phyloP scores from a whole-genome alignment of 495 filamentous ascomycete species.

The Penicillium cosmopolitanum region DNA sequence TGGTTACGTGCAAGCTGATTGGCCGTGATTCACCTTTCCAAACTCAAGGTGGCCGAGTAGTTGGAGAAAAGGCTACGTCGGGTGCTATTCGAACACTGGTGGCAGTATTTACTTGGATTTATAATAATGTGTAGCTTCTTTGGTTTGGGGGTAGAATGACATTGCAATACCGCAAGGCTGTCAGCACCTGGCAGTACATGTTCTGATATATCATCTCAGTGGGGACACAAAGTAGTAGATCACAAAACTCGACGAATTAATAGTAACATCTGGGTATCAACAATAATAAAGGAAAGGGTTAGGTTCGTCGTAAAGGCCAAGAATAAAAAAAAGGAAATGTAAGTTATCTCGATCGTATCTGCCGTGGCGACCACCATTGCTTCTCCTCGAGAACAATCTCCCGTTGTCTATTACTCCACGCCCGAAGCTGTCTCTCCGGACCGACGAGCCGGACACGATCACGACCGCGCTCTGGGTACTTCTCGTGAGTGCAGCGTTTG shows the following conservation, averaged over 20 bases:
- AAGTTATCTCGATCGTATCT: neutral
- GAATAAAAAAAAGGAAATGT: neutral
- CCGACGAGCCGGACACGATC: conserved; percentile 22
- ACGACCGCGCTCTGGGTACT: conserved; percentile 23
- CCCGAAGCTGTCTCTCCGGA: conserved; percentile 24
- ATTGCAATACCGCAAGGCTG: neutral
- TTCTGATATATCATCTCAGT: neutral
- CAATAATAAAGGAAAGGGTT: conserved; percentile 1
- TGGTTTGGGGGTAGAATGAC: neutral
- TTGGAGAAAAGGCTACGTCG: neutral
- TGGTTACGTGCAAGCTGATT: no score
- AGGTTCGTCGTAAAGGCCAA: neutral
- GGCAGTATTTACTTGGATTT: neutral
- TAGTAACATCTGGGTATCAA: conserved; percentile 16
- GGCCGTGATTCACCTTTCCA: no score
- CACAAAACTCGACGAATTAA: neutral
- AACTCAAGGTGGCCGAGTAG: neutral
- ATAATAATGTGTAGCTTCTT: neutral
- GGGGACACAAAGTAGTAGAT: neutral
- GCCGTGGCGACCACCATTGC: conserved; percentile 16
- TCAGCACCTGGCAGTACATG: neutral
- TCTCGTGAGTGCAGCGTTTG: conserved; percentile 17
- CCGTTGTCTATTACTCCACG: conserved; percentile 18
- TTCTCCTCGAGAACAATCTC: conserved; percentile 20
- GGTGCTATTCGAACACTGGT: neutral